Percentiles rank a stretch among this genome's conserved stretches.
These are phyloP conservation scores for Trichoderma sp. DNA, from an alignment of 2,329 filamentous ascomycete genomes.

Conservation along the genomic window DNA sequence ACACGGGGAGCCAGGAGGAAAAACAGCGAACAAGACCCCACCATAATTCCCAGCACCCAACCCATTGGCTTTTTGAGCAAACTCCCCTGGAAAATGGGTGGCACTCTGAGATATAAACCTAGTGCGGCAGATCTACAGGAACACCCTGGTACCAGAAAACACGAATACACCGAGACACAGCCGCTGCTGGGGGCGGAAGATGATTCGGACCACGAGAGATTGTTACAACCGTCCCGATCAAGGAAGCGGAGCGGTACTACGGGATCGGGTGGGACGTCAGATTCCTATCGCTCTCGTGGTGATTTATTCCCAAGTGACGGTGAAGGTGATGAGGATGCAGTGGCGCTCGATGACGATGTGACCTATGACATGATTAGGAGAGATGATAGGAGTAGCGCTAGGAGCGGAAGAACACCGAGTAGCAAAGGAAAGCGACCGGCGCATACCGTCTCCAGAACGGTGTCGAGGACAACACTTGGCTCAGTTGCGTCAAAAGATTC, in stretches of 20 bases:
- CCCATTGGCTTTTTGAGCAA: conserved; percentile 81
- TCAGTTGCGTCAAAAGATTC: conserved; percentile 41
- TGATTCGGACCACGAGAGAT: conserved; percentile 30
- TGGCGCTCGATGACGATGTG: conserved; percentile 91
- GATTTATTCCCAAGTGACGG: conserved; percentile 88
- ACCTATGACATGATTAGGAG: conserved; percentile 76
- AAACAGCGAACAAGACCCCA: conserved; percentile 67
- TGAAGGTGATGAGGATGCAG: conserved; percentile 84
- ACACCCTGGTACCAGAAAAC: conserved; percentile 58
- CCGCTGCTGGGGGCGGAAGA: conserved; percentile 57
- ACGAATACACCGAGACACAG: conserved; percentile 57
- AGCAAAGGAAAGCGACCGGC: conserved; percentile 57
- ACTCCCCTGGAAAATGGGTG: conserved; percentile 81
- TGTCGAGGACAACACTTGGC: conserved; percentile 57
- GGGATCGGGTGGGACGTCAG: conserved; percentile 76
- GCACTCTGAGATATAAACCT: conserved; percentile 81
- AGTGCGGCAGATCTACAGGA: conserved; percentile 89
- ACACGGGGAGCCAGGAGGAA: conserved; percentile 57
- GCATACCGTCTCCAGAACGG: conserved; percentile 45
- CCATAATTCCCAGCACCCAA: conserved; percentile 83
- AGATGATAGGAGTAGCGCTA: conserved; percentile 66
- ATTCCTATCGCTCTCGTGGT: conserved; percentile 81
- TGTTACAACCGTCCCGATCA: conserved; percentile 31
- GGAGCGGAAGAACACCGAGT: conserved; percentile 54
- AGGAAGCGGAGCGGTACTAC: conserved; percentile 71